Conservation (phyloP, 176 grass and related monocot species). For the Dactylis glomerata region DNA sequence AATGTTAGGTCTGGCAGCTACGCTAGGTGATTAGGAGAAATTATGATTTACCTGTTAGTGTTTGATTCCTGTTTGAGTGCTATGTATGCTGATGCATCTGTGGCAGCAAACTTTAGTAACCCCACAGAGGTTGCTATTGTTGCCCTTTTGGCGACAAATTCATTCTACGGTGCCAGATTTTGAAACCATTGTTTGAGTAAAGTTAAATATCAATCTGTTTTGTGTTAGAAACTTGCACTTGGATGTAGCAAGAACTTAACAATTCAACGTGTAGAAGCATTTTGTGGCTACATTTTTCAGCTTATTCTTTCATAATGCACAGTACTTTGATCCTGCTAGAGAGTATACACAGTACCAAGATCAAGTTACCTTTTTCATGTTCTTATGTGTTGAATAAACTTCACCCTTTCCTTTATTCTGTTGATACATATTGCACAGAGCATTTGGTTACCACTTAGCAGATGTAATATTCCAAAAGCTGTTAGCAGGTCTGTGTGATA, state of each 20-base stretch:
- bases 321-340: neutral
- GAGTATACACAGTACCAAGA: neutral
- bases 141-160: constrained; percentile 10
- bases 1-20: constrained; percentile 29
- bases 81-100: neutral
- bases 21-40: constrained; percentile 33
- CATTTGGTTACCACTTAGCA: neutral
- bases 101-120: constrained; percentile 8
- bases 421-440: neutral
- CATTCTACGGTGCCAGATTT: neutral
- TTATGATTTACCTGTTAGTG: constrained; percentile 20
- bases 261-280: neutral
- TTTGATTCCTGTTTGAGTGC: constrained; percentile 25
- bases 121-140: constrained; percentile 2
- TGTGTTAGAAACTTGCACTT: constrained; percentile 14
- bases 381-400: constrained; percentile 15
- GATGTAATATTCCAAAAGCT: constrained; percentile 1
- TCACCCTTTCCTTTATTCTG: constrained; percentile 14
- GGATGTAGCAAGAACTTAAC: neutral
- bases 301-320: constrained; percentile 16
- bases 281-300: constrained; percentile 7
- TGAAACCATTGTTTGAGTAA: constrained; percentile 2
- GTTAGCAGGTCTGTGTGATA: constrained; percentile 1
- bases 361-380: neutral
- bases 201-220: constrained; percentile 24